A percentile compares a stretch with the other conserved stretches of the same genome.
Conservation (phyloP, 192 early-diverging fungal species). For the Rhizophagus clarus region DNA sequence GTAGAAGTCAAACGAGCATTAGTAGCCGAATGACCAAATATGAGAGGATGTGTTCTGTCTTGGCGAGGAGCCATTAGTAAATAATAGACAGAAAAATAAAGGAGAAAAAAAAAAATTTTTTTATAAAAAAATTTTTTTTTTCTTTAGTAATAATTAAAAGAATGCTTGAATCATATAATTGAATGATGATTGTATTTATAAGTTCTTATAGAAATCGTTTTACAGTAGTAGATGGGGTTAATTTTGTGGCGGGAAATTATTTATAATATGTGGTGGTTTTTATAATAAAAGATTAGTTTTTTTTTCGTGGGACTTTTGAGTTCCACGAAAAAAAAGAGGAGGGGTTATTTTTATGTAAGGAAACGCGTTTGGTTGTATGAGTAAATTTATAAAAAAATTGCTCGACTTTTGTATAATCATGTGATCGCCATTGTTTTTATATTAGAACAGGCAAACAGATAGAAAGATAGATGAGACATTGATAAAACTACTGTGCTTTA, state of each 20-base stretch:
- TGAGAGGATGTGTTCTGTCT: not conserved
- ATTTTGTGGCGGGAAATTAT: not conserved
- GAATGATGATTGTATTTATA: not conserved
- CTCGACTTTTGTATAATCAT: not conserved
- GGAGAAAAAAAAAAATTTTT: not conserved
- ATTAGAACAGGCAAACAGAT: not conserved
- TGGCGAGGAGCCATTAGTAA: not conserved
- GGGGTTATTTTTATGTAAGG: not conserved
- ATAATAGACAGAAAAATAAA: not conserved
- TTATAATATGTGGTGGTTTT: not conserved
- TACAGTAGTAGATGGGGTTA: not conserved
- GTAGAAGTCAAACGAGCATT: not conserved
- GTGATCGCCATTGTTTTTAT: not conserved
- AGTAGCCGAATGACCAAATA: not conserved
- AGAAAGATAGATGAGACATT: no score
- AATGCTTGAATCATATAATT: not conserved
- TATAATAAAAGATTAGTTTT: not conserved
- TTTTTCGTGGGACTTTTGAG: conserved; percentile 1
- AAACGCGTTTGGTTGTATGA: not conserved
- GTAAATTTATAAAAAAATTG: not conserved
- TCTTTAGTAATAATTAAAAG: not conserved
- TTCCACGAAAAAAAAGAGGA: not conserved
- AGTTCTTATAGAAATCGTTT: not conserved
- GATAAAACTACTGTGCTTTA: no score
- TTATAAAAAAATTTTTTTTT: not conserved